Evolutionary conservation across 2,329 filamentous ascomycete genomes (phyloP), one percentile per base, ranked within the genome.

Genomic region (Sporothrix protearum): DNA sequence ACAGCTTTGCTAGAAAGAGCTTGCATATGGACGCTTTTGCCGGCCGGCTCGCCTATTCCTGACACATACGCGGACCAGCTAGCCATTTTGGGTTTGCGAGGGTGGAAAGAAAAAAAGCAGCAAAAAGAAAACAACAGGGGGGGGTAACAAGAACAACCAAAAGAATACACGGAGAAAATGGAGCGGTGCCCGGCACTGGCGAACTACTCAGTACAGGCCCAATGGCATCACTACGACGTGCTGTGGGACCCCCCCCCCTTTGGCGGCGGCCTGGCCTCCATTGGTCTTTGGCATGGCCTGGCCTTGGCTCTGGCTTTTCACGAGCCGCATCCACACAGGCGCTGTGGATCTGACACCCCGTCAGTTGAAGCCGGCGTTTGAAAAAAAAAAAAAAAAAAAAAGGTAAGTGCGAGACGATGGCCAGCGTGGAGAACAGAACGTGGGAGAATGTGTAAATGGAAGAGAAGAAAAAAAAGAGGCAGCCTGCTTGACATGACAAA

Each of bases 211-310:
- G n/a, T n/a, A n/a, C 36, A 10, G n/a, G 36, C 39, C 39, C 36
- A 28, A 64, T 45, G 36, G 57, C 57, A 39, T 61, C 57, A 42
- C 57, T 61, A 61, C 57, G 57, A 39, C 36, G 59, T 47, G 36
- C 36, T 64, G 36, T 64, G 36, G 39, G 57, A 61, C 55, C 55
- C 19, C 16, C 19, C 12, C 55, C 55, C 19, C 16, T 30, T 28
- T 30, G 33, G 5, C 14, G 42, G 42, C 42, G 42, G 42, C 49
- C 49, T 53, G 22, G 49, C 22, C 22, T 55, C 51, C 12, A 10
- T 53, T 19, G 42, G 42, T 55, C 51, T 28, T 28, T 55, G 51
- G 16, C 12, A 16, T 33, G 25, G 14, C 53, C 53, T 33, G 53
- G 25, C 12, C 53, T 25, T 25, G 51, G 39, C 39, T 14, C 25